Evolutionary conservation across 2,329 filamentous ascomycete genomes (phyloP).

Genomic region (Sphaerulina vaccinii): DNA sequence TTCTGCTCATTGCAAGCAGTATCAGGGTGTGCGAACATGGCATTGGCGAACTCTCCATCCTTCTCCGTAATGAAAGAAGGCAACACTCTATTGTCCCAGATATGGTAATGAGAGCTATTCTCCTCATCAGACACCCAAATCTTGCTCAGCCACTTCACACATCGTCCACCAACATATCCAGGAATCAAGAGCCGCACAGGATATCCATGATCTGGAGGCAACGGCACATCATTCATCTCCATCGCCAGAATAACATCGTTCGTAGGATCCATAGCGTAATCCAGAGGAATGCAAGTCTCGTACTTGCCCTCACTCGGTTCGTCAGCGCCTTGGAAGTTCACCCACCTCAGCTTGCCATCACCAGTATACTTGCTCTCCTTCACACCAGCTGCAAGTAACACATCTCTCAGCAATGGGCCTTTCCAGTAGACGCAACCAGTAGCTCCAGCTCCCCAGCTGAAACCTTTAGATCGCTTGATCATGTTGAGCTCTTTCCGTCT

Average conservation of each 20-base stretch:
- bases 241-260: conserved; percentile 59
- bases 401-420: conserved; percentile 47
- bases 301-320: conserved; percentile 50
- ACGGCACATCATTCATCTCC: conserved; percentile 44
- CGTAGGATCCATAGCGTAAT: conserved; percentile 49
- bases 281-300: conserved; percentile 49
- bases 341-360: conserved; percentile 39
- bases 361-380: conserved; percentile 22
- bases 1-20: conserved; percentile 52
- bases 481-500: conserved; percentile 55
- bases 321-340: conserved; percentile 54
- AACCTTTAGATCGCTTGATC: conserved; percentile 50
- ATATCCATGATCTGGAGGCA: conserved; percentile 47
- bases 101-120: conserved; percentile 47
- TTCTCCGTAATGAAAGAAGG: conserved; percentile 51
- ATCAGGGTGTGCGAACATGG: conserved; percentile 50
- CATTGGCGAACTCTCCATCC: conserved; percentile 49
- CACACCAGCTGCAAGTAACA: conserved; percentile 46
- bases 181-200: conserved; percentile 45
- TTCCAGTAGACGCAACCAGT: conserved; percentile 54
- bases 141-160: conserved; percentile 45
- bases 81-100: conserved; percentile 52
- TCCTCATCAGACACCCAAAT: conserved; percentile 45
- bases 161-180: conserved; percentile 44
- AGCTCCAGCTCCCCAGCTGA: conserved; percentile 49